A percentile compares a stretch with the other conserved stretches of the same genome.
Evolutionary conservation across 2,329 filamentous ascomycete species (phyloP).

Genomic region (Pestalotiopsis sp.): DNA sequence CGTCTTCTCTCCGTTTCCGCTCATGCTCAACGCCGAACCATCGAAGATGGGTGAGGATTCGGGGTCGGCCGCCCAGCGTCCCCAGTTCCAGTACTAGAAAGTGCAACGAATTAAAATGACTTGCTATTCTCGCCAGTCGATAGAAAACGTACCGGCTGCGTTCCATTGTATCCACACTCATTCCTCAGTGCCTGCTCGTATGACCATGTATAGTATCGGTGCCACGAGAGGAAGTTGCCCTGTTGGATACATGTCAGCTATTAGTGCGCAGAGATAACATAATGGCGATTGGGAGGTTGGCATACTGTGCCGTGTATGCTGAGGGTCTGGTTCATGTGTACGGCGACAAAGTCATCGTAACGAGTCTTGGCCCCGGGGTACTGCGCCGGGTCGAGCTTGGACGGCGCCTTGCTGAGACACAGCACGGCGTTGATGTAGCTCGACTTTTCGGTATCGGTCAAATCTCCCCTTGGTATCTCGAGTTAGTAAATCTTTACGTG

Average conservation of each 20-base stretch:
- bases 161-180: conserved; percentile 25
- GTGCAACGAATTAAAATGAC: background rate
- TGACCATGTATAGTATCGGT: conserved; percentile 23
- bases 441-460: conserved; percentile 17
- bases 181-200: conserved; percentile 25
- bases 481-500: background rate
- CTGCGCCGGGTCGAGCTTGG: conserved; percentile 15
- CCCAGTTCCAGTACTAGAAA: conserved; percentile 46
- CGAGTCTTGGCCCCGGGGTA: conserved; percentile 25
- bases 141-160: conserved; percentile 21
- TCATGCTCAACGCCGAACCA: conserved; percentile 45
- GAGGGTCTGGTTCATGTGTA: conserved; percentile 24
- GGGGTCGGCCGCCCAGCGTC: conserved; percentile 39
- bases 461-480: conserved; percentile 16
- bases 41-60: conserved; percentile 49
- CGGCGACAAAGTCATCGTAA: conserved; percentile 30
- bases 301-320: conserved; percentile 24
- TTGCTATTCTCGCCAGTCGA: background rate
- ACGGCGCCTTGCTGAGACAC: conserved; percentile 22
- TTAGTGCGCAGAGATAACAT: background rate
- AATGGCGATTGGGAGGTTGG: conserved; percentile 8
- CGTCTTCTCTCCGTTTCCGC: conserved; percentile 37
- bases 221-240: conserved; percentile 27
- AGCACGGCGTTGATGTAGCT: conserved; percentile 25
- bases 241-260: conserved; percentile 2